Evolutionary conservation across 2,329 filamentous ascomycete species (phyloP).

Genomic region (Cercospora sp.): DNA sequence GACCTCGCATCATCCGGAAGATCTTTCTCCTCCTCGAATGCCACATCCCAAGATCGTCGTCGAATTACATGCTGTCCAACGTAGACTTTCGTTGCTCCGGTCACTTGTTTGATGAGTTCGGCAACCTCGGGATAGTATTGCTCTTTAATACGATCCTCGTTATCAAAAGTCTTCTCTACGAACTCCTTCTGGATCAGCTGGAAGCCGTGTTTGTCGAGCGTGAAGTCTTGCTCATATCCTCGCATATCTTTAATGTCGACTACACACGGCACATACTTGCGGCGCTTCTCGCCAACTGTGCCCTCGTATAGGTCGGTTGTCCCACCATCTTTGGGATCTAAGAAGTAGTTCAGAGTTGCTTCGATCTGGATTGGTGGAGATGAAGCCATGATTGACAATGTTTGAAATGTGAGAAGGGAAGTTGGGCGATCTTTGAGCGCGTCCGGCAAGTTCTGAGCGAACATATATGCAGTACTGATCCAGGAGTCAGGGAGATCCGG

Average conservation of each 20-base stretch:
- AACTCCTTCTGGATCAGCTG: not conserved
- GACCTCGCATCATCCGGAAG: not conserved
- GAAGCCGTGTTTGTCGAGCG: not conserved
- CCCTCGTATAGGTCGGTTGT: not conserved
- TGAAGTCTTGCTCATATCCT: not conserved
- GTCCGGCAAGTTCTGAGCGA: too few relatives aligned
- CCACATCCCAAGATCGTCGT: not conserved
- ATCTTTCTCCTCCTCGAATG: not conserved
- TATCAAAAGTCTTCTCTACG: not conserved
- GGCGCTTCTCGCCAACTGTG: not conserved
- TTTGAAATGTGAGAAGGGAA: too few relatives aligned
- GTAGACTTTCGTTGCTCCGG: not conserved
- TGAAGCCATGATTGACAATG: not conserved
- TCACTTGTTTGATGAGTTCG: not conserved
- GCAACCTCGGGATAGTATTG: not conserved
- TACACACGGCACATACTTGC: not conserved
- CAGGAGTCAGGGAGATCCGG: too few relatives aligned
- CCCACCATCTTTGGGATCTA: not conserved
- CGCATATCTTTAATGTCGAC: not conserved
- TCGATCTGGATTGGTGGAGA: not conserved
- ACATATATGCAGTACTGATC: too few relatives aligned
- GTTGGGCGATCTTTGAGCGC: too few relatives aligned
- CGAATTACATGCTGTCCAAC: not conserved
- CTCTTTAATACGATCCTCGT: not conserved
- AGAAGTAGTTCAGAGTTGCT: not conserved